Base-by-base conservation (phyloP, 805 yeast species). In the Candida railenensis region DNA sequence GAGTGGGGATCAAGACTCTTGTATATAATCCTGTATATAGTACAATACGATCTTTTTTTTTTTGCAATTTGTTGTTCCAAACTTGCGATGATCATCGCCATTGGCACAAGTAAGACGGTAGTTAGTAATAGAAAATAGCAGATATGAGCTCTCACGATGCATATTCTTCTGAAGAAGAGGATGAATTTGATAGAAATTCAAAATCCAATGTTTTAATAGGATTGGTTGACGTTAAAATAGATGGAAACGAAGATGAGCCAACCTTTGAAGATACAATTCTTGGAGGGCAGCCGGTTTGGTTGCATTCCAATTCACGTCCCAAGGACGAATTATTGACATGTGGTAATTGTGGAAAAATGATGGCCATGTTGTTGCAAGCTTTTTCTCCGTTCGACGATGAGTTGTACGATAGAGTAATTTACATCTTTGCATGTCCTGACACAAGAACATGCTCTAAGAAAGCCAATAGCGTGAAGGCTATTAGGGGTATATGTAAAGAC, bases 351-450 rank as follows among this genome's bases (percentile, higher is more conserved):
- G 66, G 65, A 1, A 62, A 71, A 8, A 66, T 72, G 14, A 76
- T 89, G 84, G 80, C 86, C 12, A 66, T 92, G 40, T 69, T 91
- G 25, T 65, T 85, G 1, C 98, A 94, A 61, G 85, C 92, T 1
- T 85, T 77, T 64, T 85, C 96, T 0, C 95, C 96, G 1, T 64
- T 91, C 37, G 88, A 83, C 30, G 77, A 77, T 32, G 74, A 83
- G 9, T 71, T 81, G 37, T 89, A 91, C 59, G 96, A 89, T 56
- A 78, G 99, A 49, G 82, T 82, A 2, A 65, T 94, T 15, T 94
- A 92, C 58, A 75, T 94, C 0, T 87, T 92, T 61, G 81, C 83
- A 1, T 94, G 99, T 65, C 77, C 79, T 38, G 69, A 80, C 19
- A 54, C 65, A 0, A 55, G 48, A 3, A 53, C 47, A 43, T 94